Evolutionary conservation across 345 rosid genomes (phyloP).

Genomic region (sweet orange (Citrus sinensis)): DNA sequence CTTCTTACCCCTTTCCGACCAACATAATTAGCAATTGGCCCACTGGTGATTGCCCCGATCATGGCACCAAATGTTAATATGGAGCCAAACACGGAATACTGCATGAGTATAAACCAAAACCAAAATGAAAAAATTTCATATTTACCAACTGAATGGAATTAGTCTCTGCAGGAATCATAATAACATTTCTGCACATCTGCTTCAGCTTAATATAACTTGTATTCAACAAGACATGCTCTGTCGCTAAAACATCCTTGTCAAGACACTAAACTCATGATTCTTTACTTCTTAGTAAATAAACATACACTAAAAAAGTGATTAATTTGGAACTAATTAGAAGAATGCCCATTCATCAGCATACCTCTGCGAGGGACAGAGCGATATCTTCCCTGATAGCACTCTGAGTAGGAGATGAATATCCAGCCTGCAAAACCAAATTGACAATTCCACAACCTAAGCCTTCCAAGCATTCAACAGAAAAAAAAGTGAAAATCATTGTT

Average conservation of each 20-base stretch:
- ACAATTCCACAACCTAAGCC: too few species aligned
- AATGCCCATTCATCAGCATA: background rate
- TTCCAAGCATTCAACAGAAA: background rate
- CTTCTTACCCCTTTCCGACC: conserved; percentile 83
- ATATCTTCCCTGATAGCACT: conserved; percentile 71
- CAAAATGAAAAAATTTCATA: background rate
- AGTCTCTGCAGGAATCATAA: background rate
- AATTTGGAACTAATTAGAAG: too few species aligned
- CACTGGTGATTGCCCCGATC: conserved; percentile 90
- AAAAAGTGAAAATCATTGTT: background rate
- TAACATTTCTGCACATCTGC: too few species aligned
- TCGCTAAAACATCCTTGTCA: background rate
- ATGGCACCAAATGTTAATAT: conserved; percentile 86
- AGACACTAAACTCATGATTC: background rate
- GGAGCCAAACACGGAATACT: conserved; percentile 89
- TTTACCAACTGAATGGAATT: too few species aligned
- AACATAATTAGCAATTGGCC: conserved; percentile 71
- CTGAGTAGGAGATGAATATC: conserved; percentile 89
- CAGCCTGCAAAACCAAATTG: conserved; percentile 50
- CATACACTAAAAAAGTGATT: background rate
- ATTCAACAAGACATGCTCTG: background rate
- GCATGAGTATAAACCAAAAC: conserved; percentile 17
- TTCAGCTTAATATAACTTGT: background rate
- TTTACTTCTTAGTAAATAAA: background rate
- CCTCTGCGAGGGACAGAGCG: conserved; percentile 63